Conservation (phyloP, 2,329 filamentous ascomycete species). For the Dothidotthia symphoricarpi region DNA sequence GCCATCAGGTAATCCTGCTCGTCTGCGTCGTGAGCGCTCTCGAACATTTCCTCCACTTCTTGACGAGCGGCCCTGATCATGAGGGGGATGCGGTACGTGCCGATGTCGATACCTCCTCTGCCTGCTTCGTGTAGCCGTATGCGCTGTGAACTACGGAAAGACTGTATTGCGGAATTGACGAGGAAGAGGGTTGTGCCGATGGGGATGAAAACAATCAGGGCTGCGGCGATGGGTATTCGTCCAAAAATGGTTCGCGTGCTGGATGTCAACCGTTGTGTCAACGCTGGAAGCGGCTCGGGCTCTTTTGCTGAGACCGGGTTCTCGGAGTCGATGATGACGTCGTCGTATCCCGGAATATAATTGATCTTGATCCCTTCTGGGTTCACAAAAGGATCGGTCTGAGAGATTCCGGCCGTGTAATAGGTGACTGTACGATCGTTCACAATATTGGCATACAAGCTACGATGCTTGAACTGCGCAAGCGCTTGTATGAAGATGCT, state of each 20-base stretch:
- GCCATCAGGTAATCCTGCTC: constrained; percentile 68
- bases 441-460: constrained; percentile 79
- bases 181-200: constrained; percentile 71
- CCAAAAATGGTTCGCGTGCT: constrained; percentile 45
- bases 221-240: constrained; percentile 62
- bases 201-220: constrained; percentile 69
- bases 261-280: constrained; percentile 38
- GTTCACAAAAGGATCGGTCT: constrained; percentile 73
- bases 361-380: constrained; percentile 67
- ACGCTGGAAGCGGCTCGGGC: constrained; percentile 32
- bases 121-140: constrained; percentile 75
- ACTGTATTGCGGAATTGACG: constrained; percentile 74
- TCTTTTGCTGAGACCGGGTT: constrained; percentile 57
- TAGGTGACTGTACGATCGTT: constrained; percentile 81
- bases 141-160: constrained; percentile 68
- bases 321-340: constrained; percentile 70
- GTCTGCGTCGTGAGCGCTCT: constrained; percentile 67
- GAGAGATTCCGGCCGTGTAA: constrained; percentile 77
- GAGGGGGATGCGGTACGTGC: constrained; percentile 72
- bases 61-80: constrained; percentile 68
- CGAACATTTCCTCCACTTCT: constrained; percentile 75
- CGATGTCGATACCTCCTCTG: constrained; percentile 63
- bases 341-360: constrained; percentile 70
- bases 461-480: constrained; percentile 70
- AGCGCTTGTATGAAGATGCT: constrained; percentile 84